These are phyloP conservation scores for Lycium ferocissimum DNA, from an alignment of 257 asterid species.

Conservation along the genomic window DNA sequence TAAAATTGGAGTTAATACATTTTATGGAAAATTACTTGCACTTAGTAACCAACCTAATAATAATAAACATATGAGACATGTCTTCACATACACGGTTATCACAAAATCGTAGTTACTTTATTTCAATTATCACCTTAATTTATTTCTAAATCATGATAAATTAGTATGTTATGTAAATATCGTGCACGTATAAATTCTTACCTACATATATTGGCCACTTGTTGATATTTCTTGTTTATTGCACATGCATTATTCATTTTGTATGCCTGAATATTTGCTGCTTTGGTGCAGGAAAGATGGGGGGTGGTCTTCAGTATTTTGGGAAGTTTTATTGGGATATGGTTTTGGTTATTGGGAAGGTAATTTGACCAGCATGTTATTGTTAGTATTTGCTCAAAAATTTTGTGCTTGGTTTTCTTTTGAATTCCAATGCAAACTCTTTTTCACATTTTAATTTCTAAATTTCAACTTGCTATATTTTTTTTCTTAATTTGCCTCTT, in stretches of 20 bases:
- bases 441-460: background rate
- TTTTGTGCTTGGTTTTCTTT: constrained; percentile 17
- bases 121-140: background rate
- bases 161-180: background rate
- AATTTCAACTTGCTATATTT: background rate
- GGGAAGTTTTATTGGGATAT: constrained; percentile 20
- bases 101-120: background rate
- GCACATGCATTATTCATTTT: constrained; percentile 30
- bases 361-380: constrained; percentile 28
- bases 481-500: background rate
- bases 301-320: constrained; percentile 21
- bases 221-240: background rate
- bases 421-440: constrained; percentile 31
- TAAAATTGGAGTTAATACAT: no score
- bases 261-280: constrained; percentile 27
- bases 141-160: background rate
- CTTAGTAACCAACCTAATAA: no score
- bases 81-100: no score
- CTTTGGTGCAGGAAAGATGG: constrained; percentile 22
- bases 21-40: no score
- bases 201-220: background rate
- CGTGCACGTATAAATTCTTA: background rate
- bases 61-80: no score
- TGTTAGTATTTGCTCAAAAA: background rate
- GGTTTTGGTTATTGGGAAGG: constrained; percentile 23